Conservation (phyloP, 768 basidiomycete genomes). For the Fomitopsis serialis region DNA sequence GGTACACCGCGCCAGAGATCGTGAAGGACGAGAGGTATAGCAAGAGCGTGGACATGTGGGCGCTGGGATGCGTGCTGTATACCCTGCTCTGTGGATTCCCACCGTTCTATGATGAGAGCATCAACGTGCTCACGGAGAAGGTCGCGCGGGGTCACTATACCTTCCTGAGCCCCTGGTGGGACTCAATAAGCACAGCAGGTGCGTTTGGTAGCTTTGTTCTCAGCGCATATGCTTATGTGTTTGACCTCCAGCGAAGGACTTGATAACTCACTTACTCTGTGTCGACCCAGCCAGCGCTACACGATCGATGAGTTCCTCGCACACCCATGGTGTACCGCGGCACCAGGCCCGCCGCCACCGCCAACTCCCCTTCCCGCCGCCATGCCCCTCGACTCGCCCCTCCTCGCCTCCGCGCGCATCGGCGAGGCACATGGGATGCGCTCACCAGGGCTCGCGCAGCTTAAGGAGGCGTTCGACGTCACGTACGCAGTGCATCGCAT, state of each 20-base stretch:
- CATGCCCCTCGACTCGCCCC: slow-evolving; percentile 76
- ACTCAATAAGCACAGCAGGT: slow-evolving; percentile 85
- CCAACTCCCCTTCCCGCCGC: slow-evolving; percentile 54
- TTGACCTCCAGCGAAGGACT: slow-evolving; percentile 72
- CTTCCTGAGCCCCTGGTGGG: slow-evolving; percentile 99
- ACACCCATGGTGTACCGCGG: slow-evolving; percentile 90
- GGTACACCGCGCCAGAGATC: slow-evolving; percentile 98
- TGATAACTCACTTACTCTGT: slow-evolving; percentile 91
- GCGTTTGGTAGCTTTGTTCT: slow-evolving; percentile 11
- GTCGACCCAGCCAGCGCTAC: slow-evolving; percentile 95
- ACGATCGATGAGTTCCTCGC: slow-evolving; percentile 97
- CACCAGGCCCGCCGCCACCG: slow-evolving; percentile 54
- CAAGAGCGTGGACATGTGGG: slow-evolving; percentile 99
- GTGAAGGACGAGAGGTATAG: slow-evolving; percentile 97
- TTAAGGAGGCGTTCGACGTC: slow-evolving; percentile 98
- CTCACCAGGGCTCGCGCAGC: slow-evolving; percentile 86
- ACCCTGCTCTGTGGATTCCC: slow-evolving; percentile 96
- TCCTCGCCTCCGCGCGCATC: slow-evolving; percentile 68
- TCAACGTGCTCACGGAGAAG: slow-evolving; percentile 96
- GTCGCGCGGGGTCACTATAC: slow-evolving; percentile 97
- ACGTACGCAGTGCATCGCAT: slow-evolving; percentile 98
- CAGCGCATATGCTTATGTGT: not conserved
- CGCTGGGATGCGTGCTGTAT: slow-evolving; percentile 97
- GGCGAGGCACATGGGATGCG: slow-evolving; percentile 46
- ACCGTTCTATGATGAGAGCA: slow-evolving; percentile 98